Base-by-base conservation (phyloP, 83 land plant genomes). In the Picea mariana region DNA sequence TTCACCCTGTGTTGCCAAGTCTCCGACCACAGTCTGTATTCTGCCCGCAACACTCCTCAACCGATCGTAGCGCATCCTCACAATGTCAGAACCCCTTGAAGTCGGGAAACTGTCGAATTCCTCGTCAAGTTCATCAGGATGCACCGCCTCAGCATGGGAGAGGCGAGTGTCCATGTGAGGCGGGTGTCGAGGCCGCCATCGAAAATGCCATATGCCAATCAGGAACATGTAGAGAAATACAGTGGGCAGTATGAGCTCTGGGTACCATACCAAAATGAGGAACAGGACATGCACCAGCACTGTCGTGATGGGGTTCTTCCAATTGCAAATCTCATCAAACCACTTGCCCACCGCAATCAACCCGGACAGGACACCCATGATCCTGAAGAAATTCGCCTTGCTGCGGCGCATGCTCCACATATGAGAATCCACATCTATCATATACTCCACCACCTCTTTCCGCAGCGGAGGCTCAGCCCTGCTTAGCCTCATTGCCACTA, bases 381-480 rank as follows among this genome's bases (percentile, higher is more conserved):
- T 90, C 12, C 92, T 38, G 79, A 82, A 88, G 20, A 89, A 90
- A 34, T 90, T 90, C 0, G 90, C 91, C 60, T 90, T 90, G 81
- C 94, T 92, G 80, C 94, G 81, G 9, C 94, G 86, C 92, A 92
- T 92, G 52, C 94, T 92, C 90, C 90, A 92, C 87, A 92, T 88
- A 81, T 95, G 91, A 44, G 83, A 83, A 58, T 95, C 98, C 20
- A 89, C 84, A 81, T 92, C 94, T 59, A 90, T 66, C 93, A 92
- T 92, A 79, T 87, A 92, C 69, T 90, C 90, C 31, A 92, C 94
- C 9, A 92, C 88, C 63, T 92, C 94, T 44, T 90, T 89, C 66
- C 94, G 76, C 42, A 92, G 84, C 5, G 94, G 94, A 0, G 94
- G 94, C 85, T 92, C 94, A 5, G 94, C 85, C 3, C 92, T 81